Evolutionary conservation across 192 early-diverging fungal species (phyloP).

Genomic region (Lobulomyces angularis): DNA sequence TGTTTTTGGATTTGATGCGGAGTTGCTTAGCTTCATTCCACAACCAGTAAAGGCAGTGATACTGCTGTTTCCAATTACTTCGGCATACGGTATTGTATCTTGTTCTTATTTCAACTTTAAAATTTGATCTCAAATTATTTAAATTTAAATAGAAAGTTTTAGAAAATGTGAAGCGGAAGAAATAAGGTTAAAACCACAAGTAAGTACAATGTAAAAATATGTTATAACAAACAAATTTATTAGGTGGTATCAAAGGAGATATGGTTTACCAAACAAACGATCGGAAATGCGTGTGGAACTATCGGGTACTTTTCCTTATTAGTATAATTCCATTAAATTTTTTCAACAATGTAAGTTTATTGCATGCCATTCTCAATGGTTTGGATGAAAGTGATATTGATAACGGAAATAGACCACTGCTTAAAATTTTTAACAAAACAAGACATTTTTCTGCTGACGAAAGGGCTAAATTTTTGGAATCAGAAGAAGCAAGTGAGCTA

Average conservation of each 20-base stretch:
- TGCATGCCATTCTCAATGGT: constrained; percentile 79
- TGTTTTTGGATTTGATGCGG: constrained; percentile 58
- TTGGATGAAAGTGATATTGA: constrained; percentile 33
- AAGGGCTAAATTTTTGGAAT: constrained; percentile 59
- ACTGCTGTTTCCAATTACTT: constrained; percentile 77
- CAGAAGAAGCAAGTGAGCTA: background rate
- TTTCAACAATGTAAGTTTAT: too few relatives aligned
- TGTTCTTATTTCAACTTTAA: background rate
- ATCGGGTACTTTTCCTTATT: too few relatives aligned
- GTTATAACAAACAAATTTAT: too few relatives aligned
- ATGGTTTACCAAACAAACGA: too few relatives aligned
- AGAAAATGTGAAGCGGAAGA: constrained; percentile 30
- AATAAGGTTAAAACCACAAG: too few relatives aligned
- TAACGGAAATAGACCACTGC: constrained; percentile 39
- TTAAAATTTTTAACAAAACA: constrained; percentile 51
- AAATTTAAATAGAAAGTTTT: constrained; percentile 29
- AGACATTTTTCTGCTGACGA: constrained; percentile 52
- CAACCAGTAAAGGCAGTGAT: constrained; percentile 74
- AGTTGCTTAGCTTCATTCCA: constrained; percentile 66
- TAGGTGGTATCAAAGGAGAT: too few relatives aligned
- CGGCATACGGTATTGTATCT: too few relatives aligned
- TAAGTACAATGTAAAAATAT: too few relatives aligned
- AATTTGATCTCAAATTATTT: background rate
- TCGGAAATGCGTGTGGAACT: constrained; percentile 85
- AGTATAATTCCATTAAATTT: too few relatives aligned